phyloP scores from a whole-genome alignment of 1,139 yeast genomes.

The Magnusiomyces magnusii region DNA sequence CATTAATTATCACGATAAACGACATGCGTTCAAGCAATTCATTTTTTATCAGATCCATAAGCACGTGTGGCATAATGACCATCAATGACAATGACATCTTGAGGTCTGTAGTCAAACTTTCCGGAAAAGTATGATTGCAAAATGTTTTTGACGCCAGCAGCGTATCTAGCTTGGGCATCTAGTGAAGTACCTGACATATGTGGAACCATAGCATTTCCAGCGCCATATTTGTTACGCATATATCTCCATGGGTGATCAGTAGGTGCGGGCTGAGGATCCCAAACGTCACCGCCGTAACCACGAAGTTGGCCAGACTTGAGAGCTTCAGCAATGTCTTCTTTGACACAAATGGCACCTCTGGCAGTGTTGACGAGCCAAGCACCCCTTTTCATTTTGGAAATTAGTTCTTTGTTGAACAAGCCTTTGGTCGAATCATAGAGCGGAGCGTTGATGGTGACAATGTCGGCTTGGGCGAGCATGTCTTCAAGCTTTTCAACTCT shows the following conservation, averaged over 20 bases:
- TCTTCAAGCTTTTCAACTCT: conserved; percentile 60
- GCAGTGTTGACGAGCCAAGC: conserved; percentile 79
- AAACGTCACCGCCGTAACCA: conserved; percentile 83
- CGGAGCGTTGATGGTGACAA: conserved; percentile 74
- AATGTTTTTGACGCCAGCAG: conserved; percentile 59
- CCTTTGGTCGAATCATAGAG: conserved; percentile 65
- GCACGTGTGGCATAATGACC: conserved; percentile 72
- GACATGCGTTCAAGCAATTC: no score
- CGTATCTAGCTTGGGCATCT: conserved; percentile 72
- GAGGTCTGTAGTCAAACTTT: conserved; percentile 59
- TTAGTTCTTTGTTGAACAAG: conserved; percentile 56
- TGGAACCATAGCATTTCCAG: conserved; percentile 82
- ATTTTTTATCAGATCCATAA: conserved; percentile 47
- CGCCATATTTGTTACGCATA: conserved; percentile 57
- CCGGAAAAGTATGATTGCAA: conserved; percentile 56
- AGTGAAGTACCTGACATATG: conserved; percentile 74
- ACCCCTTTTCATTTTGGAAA: conserved; percentile 69
- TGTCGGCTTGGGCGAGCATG: conserved; percentile 58
- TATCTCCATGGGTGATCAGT: conserved; percentile 69
- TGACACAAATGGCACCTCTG: conserved; percentile 71
- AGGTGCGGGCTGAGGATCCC: conserved; percentile 80
- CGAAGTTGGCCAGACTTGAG: conserved; percentile 58
- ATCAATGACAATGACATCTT: conserved; percentile 62
- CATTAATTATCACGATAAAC: no score
- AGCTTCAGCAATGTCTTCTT: conserved; percentile 70